Evolutionary conservation across 495 filamentous ascomycete species (phyloP).

Genomic region (Xylaria nigripes): DNA sequence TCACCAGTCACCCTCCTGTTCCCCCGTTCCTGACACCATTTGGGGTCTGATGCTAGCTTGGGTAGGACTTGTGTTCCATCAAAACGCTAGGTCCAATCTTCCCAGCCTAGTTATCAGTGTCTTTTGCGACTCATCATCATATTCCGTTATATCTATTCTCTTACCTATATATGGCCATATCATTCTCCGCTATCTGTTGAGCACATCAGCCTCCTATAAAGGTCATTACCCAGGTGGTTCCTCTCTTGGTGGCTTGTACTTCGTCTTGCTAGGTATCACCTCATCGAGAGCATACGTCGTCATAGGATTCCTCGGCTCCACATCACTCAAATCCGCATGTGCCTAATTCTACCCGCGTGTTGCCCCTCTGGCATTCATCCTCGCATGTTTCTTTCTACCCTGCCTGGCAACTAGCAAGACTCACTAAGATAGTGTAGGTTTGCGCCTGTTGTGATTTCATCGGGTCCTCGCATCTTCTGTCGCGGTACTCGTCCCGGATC

Average conservation of each 20-base stretch:
- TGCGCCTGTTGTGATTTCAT: background rate
- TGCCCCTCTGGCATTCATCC: background rate
- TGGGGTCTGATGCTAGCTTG: background rate
- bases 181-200: background rate
- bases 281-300: background rate
- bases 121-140: background rate
- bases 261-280: background rate
- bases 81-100: background rate
- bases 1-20: too few relatives aligned
- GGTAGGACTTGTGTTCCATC: background rate
- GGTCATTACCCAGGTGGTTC: background rate
- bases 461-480: background rate
- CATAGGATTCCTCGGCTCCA: constrained; percentile 1
- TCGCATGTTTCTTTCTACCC: background rate
- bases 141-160: background rate
- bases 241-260: background rate
- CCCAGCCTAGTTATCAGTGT: background rate
- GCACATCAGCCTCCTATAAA: background rate
- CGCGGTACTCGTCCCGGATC: background rate
- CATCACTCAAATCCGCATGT: background rate
- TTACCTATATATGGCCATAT: background rate
- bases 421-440: background rate
- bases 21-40: background rate
- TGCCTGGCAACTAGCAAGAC: background rate
- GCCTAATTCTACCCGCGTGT: background rate